phyloP scores from a whole-genome alignment of 305 asterid genomes.

The Fraxinus floribunda region DNA sequence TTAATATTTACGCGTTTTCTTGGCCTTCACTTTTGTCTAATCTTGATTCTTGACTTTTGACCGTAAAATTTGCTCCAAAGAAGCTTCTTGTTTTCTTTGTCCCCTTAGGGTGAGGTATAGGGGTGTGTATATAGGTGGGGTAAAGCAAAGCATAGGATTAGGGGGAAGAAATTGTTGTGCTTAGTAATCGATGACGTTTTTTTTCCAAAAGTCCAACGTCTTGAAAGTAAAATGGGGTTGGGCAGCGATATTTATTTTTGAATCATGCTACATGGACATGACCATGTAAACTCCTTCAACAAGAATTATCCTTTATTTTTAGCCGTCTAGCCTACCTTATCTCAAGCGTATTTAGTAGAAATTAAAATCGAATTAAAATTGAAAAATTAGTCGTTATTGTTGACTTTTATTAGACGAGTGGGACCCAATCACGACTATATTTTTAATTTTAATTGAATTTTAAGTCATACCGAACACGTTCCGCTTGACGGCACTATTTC shows the following conservation, averaged over 20 bases:
- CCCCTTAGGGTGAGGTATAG: not conserved
- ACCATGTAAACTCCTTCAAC: too few relatives aligned
- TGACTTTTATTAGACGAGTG: too few relatives aligned
- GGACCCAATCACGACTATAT: too few relatives aligned
- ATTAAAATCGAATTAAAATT: too few relatives aligned
- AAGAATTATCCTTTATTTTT: not conserved
- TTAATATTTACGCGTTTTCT: conserved; percentile 36
- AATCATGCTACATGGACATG: too few relatives aligned
- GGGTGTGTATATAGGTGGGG: not conserved
- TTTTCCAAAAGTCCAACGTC: conserved; percentile 13
- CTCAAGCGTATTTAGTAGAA: too few relatives aligned
- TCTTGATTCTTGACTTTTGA: conserved; percentile 8
- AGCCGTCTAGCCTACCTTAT: not conserved
- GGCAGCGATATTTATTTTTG: not conserved
- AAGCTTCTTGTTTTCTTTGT: not conserved
- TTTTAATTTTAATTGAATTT: too few relatives aligned
- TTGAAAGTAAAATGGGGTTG: conserved; percentile 3
- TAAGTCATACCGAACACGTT: too few relatives aligned
- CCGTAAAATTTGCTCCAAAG: not conserved
- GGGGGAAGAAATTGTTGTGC: not conserved
- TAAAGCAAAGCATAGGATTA: not conserved
- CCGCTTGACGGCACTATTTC: not conserved
- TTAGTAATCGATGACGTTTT: conserved; percentile 4
- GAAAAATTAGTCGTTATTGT: too few relatives aligned
- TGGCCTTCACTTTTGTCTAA: conserved; percentile 24